Conservation (phyloP, 208 protist species). For the Acanthamoeba royreba region DNA sequence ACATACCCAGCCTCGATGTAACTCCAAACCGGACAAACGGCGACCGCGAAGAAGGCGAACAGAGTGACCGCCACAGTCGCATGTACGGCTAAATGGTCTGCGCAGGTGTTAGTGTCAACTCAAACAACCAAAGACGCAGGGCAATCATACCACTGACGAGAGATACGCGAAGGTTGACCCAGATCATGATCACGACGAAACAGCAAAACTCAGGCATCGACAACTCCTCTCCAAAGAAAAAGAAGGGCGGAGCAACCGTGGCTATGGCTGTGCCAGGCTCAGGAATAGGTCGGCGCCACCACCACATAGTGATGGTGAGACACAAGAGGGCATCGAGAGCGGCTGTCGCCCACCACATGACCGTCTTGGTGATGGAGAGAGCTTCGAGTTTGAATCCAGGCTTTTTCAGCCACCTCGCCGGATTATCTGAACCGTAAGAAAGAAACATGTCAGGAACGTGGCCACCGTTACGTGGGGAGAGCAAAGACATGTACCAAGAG, state of each 20-base stretch:
- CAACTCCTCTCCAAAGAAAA: constrained; percentile 34
- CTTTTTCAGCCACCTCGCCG: constrained; percentile 18
- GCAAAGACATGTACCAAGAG: not conserved
- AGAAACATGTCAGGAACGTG: too few species aligned
- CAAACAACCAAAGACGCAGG: too few species aligned
- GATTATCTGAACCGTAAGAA: too few species aligned
- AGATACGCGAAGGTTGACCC: constrained; percentile 41
- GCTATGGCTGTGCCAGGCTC: too few species aligned
- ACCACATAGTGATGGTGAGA: constrained; percentile 42
- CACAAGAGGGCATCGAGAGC: not conserved
- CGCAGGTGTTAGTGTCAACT: too few species aligned
- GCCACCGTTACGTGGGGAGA: too few species aligned
- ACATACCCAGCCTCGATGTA: not conserved
- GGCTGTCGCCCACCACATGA: constrained; percentile 10
- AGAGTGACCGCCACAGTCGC: not conserved
- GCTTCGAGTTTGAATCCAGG: constrained; percentile 22
- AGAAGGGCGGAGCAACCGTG: not conserved
- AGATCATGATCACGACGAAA: constrained; percentile 51
- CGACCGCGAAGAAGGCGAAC: not conserved
- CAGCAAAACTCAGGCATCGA: constrained; percentile 18
- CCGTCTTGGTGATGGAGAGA: not conserved
- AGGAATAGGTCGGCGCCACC: constrained; percentile 18
- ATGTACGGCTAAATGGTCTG: not conserved
- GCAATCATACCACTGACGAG: not conserved
- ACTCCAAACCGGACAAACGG: not conserved